Evolutionary conservation across 1,284 basidiomycete genomes (phyloP), one percentile per base, ranked within the genome.

Genomic region (Austropuccinia psidii): DNA sequence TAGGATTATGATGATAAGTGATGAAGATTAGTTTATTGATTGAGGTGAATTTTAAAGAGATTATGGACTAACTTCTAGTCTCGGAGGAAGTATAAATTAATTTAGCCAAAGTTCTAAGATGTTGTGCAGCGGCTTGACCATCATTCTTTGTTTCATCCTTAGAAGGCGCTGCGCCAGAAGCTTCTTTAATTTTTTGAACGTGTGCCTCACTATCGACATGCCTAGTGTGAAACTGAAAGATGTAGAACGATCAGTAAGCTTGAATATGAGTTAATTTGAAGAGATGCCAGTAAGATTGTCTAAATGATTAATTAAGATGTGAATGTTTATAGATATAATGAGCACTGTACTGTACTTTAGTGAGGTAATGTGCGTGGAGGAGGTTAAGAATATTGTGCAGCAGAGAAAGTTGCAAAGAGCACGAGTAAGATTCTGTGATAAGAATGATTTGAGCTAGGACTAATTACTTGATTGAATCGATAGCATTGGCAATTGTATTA

Each of bases 51-150:
- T 87, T 87, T 77, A 91, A 86, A 81, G 29, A 11, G 13, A 7
- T 92, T 41, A 86, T 86, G 69, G 93, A 81, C 65, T 94, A 87
- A 82, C 96, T 96, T 79, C 92, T 89, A 45, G 90, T 88, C 82
- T 96, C 93, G 0, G 88, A 88, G 83, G 95, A 96, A 80, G 92
- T 94, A 76, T 91, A 84, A 78, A 96, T 85, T 77, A 96, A 88
- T 74, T 80, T 80, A 55, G 76, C 79, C 61, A 96, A 85, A 0
- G 91, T 92, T 76, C 91, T 89, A n/a, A 96, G 85, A 81, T 96
- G 90, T 73, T 85, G 85, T 55, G 89, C 86, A 19, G 91, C 92
- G n/a, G 69, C 69, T 67, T 67, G 73, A 29, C 73, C 73, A 35
- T 73, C 69, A 15, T 61, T 62, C 29, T 73, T 73, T 13, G 69